phyloP scores from a whole-genome alignment of 805 yeast species.

The Nakazawaea ernobii region DNA sequence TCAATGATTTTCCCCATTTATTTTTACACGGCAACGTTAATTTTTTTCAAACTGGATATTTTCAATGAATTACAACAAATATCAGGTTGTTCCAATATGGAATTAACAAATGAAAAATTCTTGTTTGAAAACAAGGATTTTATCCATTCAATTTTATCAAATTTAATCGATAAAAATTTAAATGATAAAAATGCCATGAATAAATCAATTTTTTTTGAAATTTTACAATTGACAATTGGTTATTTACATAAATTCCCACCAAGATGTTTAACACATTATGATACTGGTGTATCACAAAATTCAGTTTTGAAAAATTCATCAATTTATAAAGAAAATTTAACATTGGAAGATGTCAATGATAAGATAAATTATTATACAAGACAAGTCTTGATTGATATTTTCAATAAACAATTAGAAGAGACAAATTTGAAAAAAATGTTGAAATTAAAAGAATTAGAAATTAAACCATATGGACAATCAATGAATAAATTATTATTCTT shows the following conservation, averaged over 20 bases:
- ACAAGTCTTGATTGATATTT: neutral
- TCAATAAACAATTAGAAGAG: conserved; percentile 2
- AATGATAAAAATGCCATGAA: conserved; percentile 15
- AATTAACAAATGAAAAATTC: conserved; percentile 19
- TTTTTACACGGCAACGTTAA: conserved; percentile 53
- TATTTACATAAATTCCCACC: conserved; percentile 13
- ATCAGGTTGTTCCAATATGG: conserved; percentile 18
- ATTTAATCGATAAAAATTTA: conserved; percentile 21
- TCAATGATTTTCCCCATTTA: conserved; percentile 52
- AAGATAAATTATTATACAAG: neutral
- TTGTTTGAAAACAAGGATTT: conserved; percentile 19
- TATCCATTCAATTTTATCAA: conserved; percentile 22
- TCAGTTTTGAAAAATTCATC: conserved; percentile 18
- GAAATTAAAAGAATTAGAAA: neutral
- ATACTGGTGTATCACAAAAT: conserved; percentile 11
- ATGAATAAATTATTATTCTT: neutral
- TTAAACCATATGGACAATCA: neutral
- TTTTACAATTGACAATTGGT: conserved; percentile 18
- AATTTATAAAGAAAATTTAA: neutral
- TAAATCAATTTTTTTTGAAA: conserved; percentile 19
- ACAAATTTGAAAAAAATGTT: neutral
- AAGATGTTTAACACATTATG: conserved; percentile 10
- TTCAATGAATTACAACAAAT: conserved; percentile 26
- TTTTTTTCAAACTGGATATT: conserved; percentile 39
- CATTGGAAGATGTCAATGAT: neutral